phyloP scores from a whole-genome alignment of 1,139 yeast species.

The Pichia inconspicua region DNA sequence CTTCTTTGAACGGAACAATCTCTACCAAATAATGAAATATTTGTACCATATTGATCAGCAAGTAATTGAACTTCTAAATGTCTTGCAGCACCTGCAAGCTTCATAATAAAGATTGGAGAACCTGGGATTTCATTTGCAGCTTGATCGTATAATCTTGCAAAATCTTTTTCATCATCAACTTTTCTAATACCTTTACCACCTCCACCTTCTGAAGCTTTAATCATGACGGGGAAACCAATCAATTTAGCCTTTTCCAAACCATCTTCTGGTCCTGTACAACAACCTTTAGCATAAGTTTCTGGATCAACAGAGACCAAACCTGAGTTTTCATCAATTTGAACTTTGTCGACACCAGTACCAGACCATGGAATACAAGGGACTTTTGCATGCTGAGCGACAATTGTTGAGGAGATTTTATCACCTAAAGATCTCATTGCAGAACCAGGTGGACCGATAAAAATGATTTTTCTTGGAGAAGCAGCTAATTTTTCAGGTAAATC shows the following conservation, averaged over 20 bases:
- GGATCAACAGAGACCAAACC: conserved; percentile 86
- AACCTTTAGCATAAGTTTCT: conserved; percentile 75
- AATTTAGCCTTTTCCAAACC: conserved; percentile 74
- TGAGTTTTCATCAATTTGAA: conserved; percentile 54
- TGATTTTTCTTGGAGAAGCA: conserved; percentile 76
- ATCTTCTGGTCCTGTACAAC: conserved; percentile 79
- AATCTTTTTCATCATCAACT: conserved; percentile 72
- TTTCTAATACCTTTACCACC: conserved; percentile 98
- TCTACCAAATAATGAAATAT: conserved; percentile 88
- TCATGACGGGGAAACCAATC: conserved; percentile 95
- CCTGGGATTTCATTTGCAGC: conserved; percentile 95
- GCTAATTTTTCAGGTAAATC: conserved; percentile 87
- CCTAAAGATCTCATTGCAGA: conserved; percentile 99
- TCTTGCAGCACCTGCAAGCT: conserved; percentile 90
- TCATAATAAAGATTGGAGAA: conserved; percentile 91
- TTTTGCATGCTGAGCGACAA: conserved; percentile 95
- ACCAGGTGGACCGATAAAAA: conserved; percentile 97
- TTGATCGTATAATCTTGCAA: conserved; percentile 65
- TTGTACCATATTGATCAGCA: conserved; percentile 94
- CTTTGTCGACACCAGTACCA: conserved; percentile 91
- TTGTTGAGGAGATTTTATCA: conserved; percentile 94
- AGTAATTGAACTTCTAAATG: conserved; percentile 91
- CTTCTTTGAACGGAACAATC: conserved; percentile 97
- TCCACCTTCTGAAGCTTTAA: conserved; percentile 97
- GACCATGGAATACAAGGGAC: conserved; percentile 99